Evolutionary conservation across 352 stramenopile genomes (phyloP).

Genomic region (Phytopythium delawarense): DNA sequence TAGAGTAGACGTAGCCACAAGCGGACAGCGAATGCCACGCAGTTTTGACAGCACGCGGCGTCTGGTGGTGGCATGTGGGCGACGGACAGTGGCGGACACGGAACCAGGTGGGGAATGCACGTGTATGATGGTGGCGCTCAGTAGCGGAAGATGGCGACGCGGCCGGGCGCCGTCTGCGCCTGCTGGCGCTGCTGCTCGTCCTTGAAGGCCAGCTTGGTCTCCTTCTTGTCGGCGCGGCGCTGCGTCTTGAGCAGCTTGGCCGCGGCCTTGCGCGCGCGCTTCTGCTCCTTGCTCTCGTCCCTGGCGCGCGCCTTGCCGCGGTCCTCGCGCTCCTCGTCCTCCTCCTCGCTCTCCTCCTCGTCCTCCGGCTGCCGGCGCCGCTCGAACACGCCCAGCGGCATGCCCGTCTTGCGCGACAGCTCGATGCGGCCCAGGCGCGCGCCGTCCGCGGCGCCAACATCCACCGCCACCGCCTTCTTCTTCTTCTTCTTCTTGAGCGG

Average conservation of each 20-base stretch:
- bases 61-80: too few relatives aligned
- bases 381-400: constrained; percentile 92
- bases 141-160: constrained; percentile 77
- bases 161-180: constrained; percentile 49
- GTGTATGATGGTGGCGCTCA: constrained; percentile 11
- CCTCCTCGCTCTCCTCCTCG: constrained; percentile 17
- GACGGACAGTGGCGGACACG: too few relatives aligned
- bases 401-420: constrained; percentile 93
- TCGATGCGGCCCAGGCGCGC: constrained; percentile 70
- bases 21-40: background rate
- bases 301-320: constrained; percentile 34
- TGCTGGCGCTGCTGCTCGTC: constrained; percentile 88
- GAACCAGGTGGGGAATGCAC: background rate
- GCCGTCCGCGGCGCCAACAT: constrained; percentile 16
- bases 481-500: constrained; percentile 86
- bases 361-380: constrained; percentile 8
- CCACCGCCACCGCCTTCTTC: constrained; percentile 49
- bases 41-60: background rate
- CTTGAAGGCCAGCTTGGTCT: constrained; percentile 91
- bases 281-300: constrained; percentile 91
- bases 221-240: constrained; percentile 93
- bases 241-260: constrained; percentile 92
- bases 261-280: constrained; percentile 87
- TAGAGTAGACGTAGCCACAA: background rate
- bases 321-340: constrained; percentile 13